These are phyloP conservation scores for Herpetomonas tarakana DNA, from an alignment of 208 protist genomes.

Conservation along the genomic window DNA sequence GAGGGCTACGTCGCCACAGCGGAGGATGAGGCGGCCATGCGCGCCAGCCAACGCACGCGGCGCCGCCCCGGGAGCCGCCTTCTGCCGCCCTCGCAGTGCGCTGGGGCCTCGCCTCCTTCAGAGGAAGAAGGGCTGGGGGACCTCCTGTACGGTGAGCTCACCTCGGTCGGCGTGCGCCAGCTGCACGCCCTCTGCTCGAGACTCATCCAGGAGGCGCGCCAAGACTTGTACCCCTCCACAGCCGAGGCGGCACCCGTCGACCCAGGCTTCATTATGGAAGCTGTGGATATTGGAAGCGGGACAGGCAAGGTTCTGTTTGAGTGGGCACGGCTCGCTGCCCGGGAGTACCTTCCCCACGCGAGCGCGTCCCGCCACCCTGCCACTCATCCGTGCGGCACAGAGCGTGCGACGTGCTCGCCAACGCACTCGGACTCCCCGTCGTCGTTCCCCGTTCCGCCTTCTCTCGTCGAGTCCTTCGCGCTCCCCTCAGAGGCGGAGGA, in stretches of 20 bases:
- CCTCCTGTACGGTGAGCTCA: conserved; percentile 77
- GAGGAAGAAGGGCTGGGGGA: conserved; percentile 4
- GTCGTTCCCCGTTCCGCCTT: too few species aligned
- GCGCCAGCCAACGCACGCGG: background rate
- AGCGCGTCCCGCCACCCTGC: background rate
- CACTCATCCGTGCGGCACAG: too few species aligned
- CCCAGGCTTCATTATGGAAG: conserved; percentile 24
- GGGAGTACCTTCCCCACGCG: conserved; percentile 14
- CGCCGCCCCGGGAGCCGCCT: background rate
- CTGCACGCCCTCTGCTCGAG: conserved; percentile 33
- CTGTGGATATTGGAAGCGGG: conserved; percentile 61
- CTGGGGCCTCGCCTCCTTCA: background rate
- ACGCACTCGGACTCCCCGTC: too few species aligned
- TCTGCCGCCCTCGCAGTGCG: too few species aligned
- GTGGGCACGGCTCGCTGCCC: conserved; percentile 47
- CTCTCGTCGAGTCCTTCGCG: background rate
- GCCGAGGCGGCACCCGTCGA: too few species aligned
- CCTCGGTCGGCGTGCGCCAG: conserved; percentile 61
- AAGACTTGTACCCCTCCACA: too few species aligned
- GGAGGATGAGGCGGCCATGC: conserved; percentile 31
- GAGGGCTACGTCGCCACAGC: conserved; percentile 38
- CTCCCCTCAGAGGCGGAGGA: background rate
- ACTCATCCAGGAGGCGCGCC: conserved; percentile 10
- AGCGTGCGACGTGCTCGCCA: too few species aligned
- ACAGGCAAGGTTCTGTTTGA: conserved; percentile 77